phyloP scores from a whole-genome alignment of 805 yeast species.

The Ogataea haglerorum region DNA sequence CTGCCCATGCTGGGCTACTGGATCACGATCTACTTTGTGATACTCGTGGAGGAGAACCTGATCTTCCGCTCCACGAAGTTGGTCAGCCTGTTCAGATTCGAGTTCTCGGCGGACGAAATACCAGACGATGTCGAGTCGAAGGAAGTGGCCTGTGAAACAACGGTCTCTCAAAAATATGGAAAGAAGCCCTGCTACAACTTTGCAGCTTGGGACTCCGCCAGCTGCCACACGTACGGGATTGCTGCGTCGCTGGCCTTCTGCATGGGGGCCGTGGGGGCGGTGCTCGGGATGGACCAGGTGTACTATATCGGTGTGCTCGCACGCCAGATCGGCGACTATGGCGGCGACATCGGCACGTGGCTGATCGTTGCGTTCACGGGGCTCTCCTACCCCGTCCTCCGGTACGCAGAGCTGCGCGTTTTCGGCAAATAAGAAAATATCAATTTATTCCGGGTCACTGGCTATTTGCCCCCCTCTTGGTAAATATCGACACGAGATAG shows the following conservation, averaged over 20 bases:
- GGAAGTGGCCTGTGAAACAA: background rate
- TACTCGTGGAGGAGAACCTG: slow-evolving; percentile 67
- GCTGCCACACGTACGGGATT: slow-evolving; percentile 59
- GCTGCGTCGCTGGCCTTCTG: slow-evolving; percentile 68
- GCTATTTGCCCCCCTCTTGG: slow-evolving; percentile 5
- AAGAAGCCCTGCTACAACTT: slow-evolving; percentile 58
- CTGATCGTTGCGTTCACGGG: slow-evolving; percentile 69
- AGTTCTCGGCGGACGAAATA: slow-evolving; percentile 27
- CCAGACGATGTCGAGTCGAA: background rate
- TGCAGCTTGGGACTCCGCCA: slow-evolving; percentile 65
- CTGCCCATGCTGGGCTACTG: slow-evolving; percentile 91
- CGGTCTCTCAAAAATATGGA: slow-evolving; percentile 5
- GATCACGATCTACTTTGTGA: slow-evolving; percentile 76
- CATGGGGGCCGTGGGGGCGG: slow-evolving; percentile 77
- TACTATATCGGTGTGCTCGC: slow-evolving; percentile 82
- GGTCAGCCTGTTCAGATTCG: slow-evolving; percentile 39
- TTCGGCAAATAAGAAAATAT: slow-evolving; percentile 38
- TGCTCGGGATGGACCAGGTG: slow-evolving; percentile 83
- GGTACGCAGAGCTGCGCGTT: slow-evolving; percentile 61
- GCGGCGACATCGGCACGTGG: slow-evolving; percentile 85
- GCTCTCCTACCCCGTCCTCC: slow-evolving; percentile 55
- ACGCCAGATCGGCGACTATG: slow-evolving; percentile 54
- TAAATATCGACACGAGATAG: slow-evolving; percentile 17
- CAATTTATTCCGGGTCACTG: background rate
- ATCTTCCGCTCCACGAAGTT: slow-evolving; percentile 57